Evolutionary conservation across 2,329 filamentous ascomycete genomes (phyloP).

Genomic region (Talaromyces sp.): DNA sequence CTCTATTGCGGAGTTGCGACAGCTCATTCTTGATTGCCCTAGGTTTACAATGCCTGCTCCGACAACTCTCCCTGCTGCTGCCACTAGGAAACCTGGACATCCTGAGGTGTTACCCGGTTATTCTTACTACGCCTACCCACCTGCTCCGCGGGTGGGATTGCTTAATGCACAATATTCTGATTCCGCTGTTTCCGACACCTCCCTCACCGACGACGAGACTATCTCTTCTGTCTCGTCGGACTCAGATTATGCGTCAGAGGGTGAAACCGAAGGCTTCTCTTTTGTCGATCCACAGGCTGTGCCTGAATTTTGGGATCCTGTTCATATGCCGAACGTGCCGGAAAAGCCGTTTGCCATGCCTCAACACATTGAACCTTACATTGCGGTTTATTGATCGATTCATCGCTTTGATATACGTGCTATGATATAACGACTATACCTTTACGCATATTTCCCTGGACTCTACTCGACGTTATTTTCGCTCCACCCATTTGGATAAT

Average conservation of each 20-base stretch:
- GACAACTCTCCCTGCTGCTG: constrained; percentile 33
- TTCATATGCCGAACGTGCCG: constrained; percentile 25
- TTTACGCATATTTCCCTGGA: not conserved
- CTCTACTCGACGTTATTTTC: not conserved
- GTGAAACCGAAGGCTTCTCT: constrained; percentile 27
- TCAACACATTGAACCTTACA: constrained; percentile 24
- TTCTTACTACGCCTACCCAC: constrained; percentile 34
- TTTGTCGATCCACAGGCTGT: constrained; percentile 28
- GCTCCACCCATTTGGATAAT: constrained; percentile 1
- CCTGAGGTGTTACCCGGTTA: constrained; percentile 33
- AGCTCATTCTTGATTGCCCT: constrained; percentile 71
- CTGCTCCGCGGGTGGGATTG: constrained; percentile 33
- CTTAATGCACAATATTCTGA: constrained; percentile 37
- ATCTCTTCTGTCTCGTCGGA: constrained; percentile 28
- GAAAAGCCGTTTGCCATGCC: constrained; percentile 30
- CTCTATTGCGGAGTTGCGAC: constrained; percentile 72
- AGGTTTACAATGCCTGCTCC: constrained; percentile 57
- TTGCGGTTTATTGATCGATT: constrained; percentile 28
- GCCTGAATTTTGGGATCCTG: constrained; percentile 25
- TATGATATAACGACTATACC: constrained; percentile 15
- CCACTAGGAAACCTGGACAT: constrained; percentile 35
- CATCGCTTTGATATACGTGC: constrained; percentile 2
- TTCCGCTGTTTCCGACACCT: constrained; percentile 39
- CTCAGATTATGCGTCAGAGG: constrained; percentile 31
- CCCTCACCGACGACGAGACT: constrained; percentile 39